phyloP scores from a whole-genome alignment of 495 filamentous ascomycete genomes.

The Aspergillus biplanus region DNA sequence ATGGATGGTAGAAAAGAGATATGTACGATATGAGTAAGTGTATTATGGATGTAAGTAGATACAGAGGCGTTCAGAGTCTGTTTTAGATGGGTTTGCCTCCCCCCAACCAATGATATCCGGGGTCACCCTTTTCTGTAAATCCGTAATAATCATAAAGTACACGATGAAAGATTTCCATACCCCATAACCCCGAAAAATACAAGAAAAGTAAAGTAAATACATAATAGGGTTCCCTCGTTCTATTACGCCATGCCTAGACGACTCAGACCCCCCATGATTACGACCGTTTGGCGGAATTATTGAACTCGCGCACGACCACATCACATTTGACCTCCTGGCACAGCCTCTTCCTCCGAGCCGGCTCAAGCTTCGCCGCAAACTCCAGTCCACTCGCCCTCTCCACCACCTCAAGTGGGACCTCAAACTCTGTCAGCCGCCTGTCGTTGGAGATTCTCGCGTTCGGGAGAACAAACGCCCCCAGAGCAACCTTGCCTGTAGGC shows the following conservation, averaged over 20 bases:
- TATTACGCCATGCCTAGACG: too few relatives aligned
- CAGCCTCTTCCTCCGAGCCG: slow-evolving; percentile 71
- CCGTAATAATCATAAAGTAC: too few relatives aligned
- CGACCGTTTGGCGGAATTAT: slow-evolving; percentile 44
- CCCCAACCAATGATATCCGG: too few relatives aligned
- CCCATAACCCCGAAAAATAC: neutral
- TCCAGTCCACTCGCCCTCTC: slow-evolving; percentile 91
- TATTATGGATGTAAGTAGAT: too few relatives aligned
- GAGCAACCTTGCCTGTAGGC: slow-evolving; percentile 69
- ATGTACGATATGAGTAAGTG: too few relatives aligned
- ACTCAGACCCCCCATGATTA: slow-evolving; percentile 8
- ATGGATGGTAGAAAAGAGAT: too few relatives aligned
- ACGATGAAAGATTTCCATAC: too few relatives aligned
- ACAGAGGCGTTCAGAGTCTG: too few relatives aligned
- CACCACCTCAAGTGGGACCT: slow-evolving; percentile 89
- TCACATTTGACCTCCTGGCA: slow-evolving; percentile 85
- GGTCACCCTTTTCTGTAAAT: too few relatives aligned
- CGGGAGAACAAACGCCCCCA: slow-evolving; percentile 94
- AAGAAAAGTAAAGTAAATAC: slow-evolving; percentile 2
- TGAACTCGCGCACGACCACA: slow-evolving; percentile 77
- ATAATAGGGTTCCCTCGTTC: neutral
- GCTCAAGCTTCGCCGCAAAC: slow-evolving; percentile 80
- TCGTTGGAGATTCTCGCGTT: slow-evolving; percentile 89
- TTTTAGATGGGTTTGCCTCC: too few relatives aligned
- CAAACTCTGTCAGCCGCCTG: slow-evolving; percentile 83